Percentiles rank a stretch among this genome's conserved stretches.
Conservation (phyloP, 805 yeast genomes). For the Phaffomyces thermotolerans region DNA sequence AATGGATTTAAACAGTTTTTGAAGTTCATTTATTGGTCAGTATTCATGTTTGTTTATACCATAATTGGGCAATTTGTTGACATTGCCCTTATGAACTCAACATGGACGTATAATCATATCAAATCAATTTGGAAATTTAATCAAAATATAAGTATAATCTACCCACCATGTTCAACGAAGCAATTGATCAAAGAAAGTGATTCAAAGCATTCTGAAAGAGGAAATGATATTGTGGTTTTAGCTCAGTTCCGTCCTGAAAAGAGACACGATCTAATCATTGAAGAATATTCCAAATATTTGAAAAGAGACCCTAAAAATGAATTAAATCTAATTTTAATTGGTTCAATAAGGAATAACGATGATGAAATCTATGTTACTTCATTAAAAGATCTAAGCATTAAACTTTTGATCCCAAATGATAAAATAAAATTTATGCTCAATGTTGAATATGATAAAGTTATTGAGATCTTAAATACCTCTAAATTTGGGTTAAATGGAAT, state of each 20-base stretch:
- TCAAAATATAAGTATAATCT: constrained; percentile 42
- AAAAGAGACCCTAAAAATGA: constrained; percentile 28
- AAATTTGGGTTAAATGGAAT: constrained; percentile 85
- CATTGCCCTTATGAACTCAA: constrained; percentile 68
- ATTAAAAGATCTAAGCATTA: constrained; percentile 38
- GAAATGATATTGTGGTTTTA: constrained; percentile 34
- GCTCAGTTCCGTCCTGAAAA: constrained; percentile 97
- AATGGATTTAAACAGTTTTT: constrained; percentile 23
- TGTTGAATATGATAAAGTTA: constrained; percentile 60
- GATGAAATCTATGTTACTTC: constrained; percentile 55
- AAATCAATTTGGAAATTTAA: constrained; percentile 51
- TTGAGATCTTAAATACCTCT: constrained; percentile 44
- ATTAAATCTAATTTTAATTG: constrained; percentile 58
- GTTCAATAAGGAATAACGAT: constrained; percentile 66
- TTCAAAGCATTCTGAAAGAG: constrained; percentile 20
- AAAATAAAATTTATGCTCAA: constrained; percentile 57
- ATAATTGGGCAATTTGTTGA: constrained; percentile 61
- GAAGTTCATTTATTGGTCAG: constrained; percentile 64
- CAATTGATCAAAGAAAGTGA: constrained; percentile 9
- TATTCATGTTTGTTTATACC: constrained; percentile 56
- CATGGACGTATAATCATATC: constrained; percentile 88
- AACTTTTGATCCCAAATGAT: constrained; percentile 33
- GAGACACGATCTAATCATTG: constrained; percentile 67
- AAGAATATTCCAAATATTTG: constrained; percentile 51
- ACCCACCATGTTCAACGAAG: constrained; percentile 88